Base-by-base conservation (phyloP, 192 early-diverging fungal species). In the Backusella macrospora region DNA sequence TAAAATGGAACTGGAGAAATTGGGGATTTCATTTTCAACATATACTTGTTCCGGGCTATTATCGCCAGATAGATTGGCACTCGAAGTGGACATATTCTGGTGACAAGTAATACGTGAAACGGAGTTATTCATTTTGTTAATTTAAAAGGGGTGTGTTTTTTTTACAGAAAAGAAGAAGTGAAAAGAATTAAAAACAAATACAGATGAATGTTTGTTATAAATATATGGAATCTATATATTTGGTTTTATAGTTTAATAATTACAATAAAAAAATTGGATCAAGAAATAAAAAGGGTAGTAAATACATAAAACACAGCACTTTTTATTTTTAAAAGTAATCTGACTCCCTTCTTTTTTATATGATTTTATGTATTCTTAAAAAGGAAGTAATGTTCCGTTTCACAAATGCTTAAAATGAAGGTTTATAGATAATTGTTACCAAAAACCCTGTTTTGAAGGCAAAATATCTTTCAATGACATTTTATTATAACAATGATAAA, bases 331-430 rank as follows among this genome's bases (percentile, higher is more conserved):
- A 59, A 59, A 59, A 26, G 52, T 21, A 59, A 10, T 59, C 52
- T 59, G 52, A 59, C 21, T 59, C 52, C 18, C 52, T 59, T 59
- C 52, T 59, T 59, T 55, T 59, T 59, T 59, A 59, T 59, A 59
- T 59, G 52, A 59, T 59, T 59, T 59, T 59, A 26, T 59, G 52
- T 13, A 9, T 59, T 59, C 52, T 59, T 59, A 59, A 59, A 59
- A 59, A 59, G 52, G 52, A 9, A 59, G 7, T 26, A 59, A 21
- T 18, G 0, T 59, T 59, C 52, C 23, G 52, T 59, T 59, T 59
- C 52, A 59, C 18, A 59, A 59, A 59, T 59, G 9, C 52, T 59
- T 23, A 59, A 59, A 59, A 26, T 59, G 21, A 59, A 59, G 52
- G 26, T 23, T 59, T 18, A 23, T 26, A 23, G 52, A 23, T 14